Evolutionary conservation across 768 basidiomycete genomes (phyloP).

Genomic region (Rhodocollybia butyracea): DNA sequence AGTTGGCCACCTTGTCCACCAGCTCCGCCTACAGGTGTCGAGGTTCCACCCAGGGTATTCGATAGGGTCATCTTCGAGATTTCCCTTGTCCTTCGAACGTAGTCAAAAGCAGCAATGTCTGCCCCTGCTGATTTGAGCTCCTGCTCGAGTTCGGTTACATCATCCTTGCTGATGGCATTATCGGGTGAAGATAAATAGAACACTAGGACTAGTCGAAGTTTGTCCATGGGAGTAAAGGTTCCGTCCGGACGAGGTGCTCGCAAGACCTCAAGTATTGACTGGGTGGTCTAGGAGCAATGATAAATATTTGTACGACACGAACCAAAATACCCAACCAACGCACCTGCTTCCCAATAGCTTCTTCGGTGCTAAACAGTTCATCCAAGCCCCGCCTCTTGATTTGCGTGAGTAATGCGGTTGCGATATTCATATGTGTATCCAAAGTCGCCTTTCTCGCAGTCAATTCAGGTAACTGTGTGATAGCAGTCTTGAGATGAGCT

Average conservation of each 20-base stretch:
- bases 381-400: conserved; percentile 95
- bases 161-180: conserved; percentile 80
- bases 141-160: conserved; percentile 82
- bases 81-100: conserved; percentile 87
- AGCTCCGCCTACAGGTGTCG: conserved; percentile 65
- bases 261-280: conserved; percentile 83
- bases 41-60: conserved; percentile 47
- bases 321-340: conserved; percentile 10
- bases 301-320: not conserved
- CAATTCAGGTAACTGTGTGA: conserved; percentile 93
- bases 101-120: conserved; percentile 82
- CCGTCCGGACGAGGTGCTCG: conserved; percentile 66
- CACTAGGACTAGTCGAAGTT: conserved; percentile 90
- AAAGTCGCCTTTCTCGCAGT: conserved; percentile 95
- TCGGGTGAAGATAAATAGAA: conserved; percentile 91
- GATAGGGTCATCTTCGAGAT: conserved; percentile 89
- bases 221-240: conserved; percentile 72
- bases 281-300: conserved; percentile 51
- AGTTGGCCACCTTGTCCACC: conserved; percentile 79
- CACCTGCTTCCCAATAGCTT: conserved; percentile 84
- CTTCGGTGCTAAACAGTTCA: conserved; percentile 96
- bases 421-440: conserved; percentile 99
- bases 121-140: conserved; percentile 82
- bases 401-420: conserved; percentile 89
- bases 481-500: conserved; percentile 91